Evolutionary conservation across 2,329 filamentous ascomycete genomes (phyloP), one percentile per base, ranked within the genome.

Genomic region (Aspergillus tanneri): DNA sequence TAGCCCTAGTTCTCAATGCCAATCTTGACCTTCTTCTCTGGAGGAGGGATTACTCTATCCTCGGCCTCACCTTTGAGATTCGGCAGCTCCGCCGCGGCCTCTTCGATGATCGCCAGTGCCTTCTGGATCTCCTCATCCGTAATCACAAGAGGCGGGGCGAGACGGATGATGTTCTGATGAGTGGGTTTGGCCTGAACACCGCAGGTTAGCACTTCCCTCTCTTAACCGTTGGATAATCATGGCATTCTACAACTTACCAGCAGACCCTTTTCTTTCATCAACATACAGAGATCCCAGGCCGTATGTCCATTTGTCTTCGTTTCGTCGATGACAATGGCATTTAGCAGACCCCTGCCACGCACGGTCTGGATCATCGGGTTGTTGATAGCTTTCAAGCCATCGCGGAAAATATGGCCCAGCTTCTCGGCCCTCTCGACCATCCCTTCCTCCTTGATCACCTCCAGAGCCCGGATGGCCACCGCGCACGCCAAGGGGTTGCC

Each of bases 311-410:
- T 84, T 21, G 91, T 87, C 71, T 89, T 87, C 46, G 79, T 79
- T 75, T 99, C 92, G 65, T 99, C 90, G 64, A 99, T 96, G 49
- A 97, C 86, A 47, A 97, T 90, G 19, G 93, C 93, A 71, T 99
- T 99, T 56, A 99, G 78, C 60, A 99, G 76, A 45, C 93, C 93
- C 77, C 95, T 96, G 64, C 93, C 93, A 46, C 93, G 85, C 47
- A 99, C 85, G 1, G 79, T 79, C 71, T 85, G 83, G 69, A 99
- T 87, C 64, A 96, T 82, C 3, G 90, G 87, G 59, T 81, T 89
- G 54, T 89, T 81, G 63, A 99, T 80, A 30, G 85, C 82, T 51
- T 77, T 74, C 36, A 99, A 74, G 5, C 89, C 86, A 46, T 90
- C 79, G 42, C 93, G 85, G 81, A 99, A 95, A 44, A 90, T 68